Conservation (phyloP, 345 rosid species). For the Lepidium sativum region DNA sequence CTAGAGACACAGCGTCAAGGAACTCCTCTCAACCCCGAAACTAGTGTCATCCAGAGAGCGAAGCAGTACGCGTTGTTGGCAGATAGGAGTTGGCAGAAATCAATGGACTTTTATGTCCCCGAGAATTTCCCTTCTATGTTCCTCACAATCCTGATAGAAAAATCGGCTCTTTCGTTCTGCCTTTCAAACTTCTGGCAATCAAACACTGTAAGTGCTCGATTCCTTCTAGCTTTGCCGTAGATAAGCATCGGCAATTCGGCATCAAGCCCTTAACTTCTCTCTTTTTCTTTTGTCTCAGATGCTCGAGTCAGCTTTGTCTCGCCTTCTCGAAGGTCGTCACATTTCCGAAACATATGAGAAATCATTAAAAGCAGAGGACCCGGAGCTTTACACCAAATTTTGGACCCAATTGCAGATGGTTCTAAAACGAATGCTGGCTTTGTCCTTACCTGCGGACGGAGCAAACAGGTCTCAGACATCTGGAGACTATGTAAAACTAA, state of each 20-base stretch:
- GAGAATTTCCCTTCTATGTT: slow-evolving; percentile 68
- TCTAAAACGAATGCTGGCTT: slow-evolving; percentile 56
- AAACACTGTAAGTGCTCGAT: slow-evolving; percentile 39
- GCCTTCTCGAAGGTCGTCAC: slow-evolving; percentile 59
- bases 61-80: slow-evolving; percentile 83
- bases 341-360: slow-evolving; percentile 28
- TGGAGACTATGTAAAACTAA: slow-evolving; percentile 49
- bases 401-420: slow-evolving; percentile 70
- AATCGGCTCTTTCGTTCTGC: slow-evolving; percentile 50
- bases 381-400: slow-evolving; percentile 44
- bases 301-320: slow-evolving; percentile 64
- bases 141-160: slow-evolving; percentile 61
- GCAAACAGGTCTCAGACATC: slow-evolving; percentile 33
- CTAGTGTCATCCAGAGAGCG: slow-evolving; percentile 43
- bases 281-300: slow-evolving; percentile 35
- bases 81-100: slow-evolving; percentile 79
- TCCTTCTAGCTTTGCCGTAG: neutral
- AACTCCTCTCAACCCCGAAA: slow-evolving; percentile 41
- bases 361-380: slow-evolving; percentile 32
- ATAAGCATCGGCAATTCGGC: neutral
- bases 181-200: slow-evolving; percentile 50
- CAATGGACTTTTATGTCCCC: slow-evolving; percentile 69
- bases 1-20: slow-evolving; percentile 36
- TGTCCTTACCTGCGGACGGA: slow-evolving; percentile 30
- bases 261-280: neutral